Conservation (phyloP, 23 red algal genomes). For the Gracilaria domingensis region DNA sequence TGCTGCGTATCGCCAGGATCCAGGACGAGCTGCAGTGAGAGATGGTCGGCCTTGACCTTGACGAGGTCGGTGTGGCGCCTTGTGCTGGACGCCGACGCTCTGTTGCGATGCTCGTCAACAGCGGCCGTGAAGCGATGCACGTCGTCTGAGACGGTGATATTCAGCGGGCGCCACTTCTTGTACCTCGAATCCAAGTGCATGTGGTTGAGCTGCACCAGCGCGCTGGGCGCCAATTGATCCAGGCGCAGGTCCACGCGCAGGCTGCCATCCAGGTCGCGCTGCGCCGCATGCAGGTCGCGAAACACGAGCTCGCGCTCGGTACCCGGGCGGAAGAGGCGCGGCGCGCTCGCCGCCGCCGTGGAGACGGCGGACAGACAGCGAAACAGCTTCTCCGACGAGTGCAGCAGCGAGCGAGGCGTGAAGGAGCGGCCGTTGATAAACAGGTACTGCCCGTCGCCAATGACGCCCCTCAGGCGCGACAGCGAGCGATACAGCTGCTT, state of each 20-base stretch:
- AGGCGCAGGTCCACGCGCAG: slow-evolving; percentile 23
- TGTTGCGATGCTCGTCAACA: background rate
- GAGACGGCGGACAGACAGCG: slow-evolving; percentile 43
- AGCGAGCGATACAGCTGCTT: background rate
- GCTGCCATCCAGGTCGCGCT: background rate
- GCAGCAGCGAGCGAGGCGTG: background rate
- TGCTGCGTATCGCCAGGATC: slow-evolving; percentile 70
- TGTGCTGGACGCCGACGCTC: background rate
- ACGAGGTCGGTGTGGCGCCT: slow-evolving; percentile 26
- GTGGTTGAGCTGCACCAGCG: slow-evolving; percentile 67
- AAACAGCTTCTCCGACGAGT: slow-evolving; percentile 21
- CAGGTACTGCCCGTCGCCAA: background rate
- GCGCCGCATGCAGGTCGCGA: background rate
- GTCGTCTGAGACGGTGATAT: slow-evolving; percentile 8
- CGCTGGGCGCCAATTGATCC: background rate
- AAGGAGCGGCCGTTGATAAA: slow-evolving; percentile 51
- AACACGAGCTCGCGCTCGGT: background rate
- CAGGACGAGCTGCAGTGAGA: slow-evolving; percentile 60
- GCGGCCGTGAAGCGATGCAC: background rate
- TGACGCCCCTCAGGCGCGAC: background rate
- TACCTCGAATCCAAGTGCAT: slow-evolving; percentile 48
- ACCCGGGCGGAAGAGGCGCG: slow-evolving; percentile 7
- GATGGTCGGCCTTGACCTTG: slow-evolving; percentile 46
- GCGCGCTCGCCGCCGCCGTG: slow-evolving; percentile 15
- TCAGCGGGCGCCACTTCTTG: slow-evolving; percentile 27